Conservation (phyloP, 352 stramenopile species). For the Phytophthora gonapodyides region DNA sequence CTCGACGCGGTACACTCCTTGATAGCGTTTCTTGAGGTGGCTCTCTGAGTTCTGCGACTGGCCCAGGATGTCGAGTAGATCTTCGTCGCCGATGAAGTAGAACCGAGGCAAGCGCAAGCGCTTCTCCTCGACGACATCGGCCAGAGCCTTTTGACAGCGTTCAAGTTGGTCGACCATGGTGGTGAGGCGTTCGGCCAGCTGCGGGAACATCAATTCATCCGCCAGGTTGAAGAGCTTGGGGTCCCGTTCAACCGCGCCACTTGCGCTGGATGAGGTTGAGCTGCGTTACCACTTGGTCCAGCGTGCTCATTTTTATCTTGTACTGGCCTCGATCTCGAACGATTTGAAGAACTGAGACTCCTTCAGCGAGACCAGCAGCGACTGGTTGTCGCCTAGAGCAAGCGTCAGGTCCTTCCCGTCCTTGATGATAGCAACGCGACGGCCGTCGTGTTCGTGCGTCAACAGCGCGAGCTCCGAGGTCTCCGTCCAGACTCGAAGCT, state of each 20-base stretch:
- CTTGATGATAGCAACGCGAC: slow-evolving; percentile 91
- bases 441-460: slow-evolving; percentile 81
- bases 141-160: slow-evolving; percentile 93
- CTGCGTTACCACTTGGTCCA: slow-evolving; percentile 83
- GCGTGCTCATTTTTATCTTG: slow-evolving; percentile 88
- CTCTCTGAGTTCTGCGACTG: slow-evolving; percentile 93
- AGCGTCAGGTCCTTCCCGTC: slow-evolving; percentile 97
- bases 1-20: slow-evolving; percentile 92
- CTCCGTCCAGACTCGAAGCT: slow-evolving; percentile 93
- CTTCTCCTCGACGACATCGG: slow-evolving; percentile 96
- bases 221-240: slow-evolving; percentile 93
- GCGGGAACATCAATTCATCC: slow-evolving; percentile 91
- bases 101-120: slow-evolving; percentile 93
- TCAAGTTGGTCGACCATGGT: slow-evolving; percentile 95
- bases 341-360: slow-evolving; percentile 96
- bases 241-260: slow-evolving; percentile 84
- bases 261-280: slow-evolving; percentile 95
- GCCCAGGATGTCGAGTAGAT: slow-evolving; percentile 95
- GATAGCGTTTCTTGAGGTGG: slow-evolving; percentile 97
- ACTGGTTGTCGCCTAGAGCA: slow-evolving; percentile 95
- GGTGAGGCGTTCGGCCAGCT: slow-evolving; percentile 75
- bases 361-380: slow-evolving; percentile 93
- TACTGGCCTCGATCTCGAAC: slow-evolving; percentile 93
- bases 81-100: slow-evolving; percentile 97
- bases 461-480: slow-evolving; percentile 91